These are phyloP conservation scores for Lentinula detonsa DNA, from an alignment of 768 basidiomycete genomes.

Conservation along the genomic window DNA sequence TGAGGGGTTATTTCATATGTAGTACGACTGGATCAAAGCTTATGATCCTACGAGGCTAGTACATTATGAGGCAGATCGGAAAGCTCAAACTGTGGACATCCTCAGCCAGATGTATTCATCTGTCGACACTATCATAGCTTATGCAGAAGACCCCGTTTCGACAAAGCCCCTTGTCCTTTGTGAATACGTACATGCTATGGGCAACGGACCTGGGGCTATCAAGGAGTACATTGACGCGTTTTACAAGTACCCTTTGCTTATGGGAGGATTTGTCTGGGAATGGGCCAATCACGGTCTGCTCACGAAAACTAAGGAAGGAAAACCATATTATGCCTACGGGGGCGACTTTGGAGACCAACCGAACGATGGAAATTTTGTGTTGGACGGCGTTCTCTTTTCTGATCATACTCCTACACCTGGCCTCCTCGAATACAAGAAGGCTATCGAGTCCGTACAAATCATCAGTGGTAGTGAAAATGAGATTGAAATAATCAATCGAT, in stretches of 20 bases:
- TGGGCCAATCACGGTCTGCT: conserved; percentile 9
- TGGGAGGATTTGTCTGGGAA: conserved; percentile 10
- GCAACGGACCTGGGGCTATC: conserved; percentile 9
- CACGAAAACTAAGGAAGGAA: not conserved
- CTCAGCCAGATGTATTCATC: conserved; percentile 7
- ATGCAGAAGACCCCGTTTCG: conserved; percentile 1
- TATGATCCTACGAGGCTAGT: conserved; percentile 7
- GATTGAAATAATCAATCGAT: conserved; percentile 9
- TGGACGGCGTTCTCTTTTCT: conserved; percentile 7
- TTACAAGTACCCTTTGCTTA: conserved; percentile 7
- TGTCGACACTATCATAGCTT: conserved; percentile 4
- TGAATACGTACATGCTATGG: conserved; percentile 10
- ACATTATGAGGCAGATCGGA: conserved; percentile 8
- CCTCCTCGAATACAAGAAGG: conserved; percentile 8
- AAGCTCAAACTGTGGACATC: conserved; percentile 3
- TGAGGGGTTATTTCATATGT: too few relatives aligned
- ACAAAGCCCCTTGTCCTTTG: conserved; percentile 8
- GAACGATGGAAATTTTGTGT: conserved; percentile 9
- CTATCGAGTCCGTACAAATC: conserved; percentile 7
- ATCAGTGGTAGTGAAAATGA: not conserved
- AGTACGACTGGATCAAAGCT: conserved; percentile 8
- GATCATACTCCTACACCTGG: conserved; percentile 7
- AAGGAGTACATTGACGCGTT: conserved; percentile 10
- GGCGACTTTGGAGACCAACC: conserved; percentile 9
- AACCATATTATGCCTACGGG: conserved; percentile 8